Conservation (phyloP, 345 rosid genomes). For the Eucalyptus virginea region DNA sequence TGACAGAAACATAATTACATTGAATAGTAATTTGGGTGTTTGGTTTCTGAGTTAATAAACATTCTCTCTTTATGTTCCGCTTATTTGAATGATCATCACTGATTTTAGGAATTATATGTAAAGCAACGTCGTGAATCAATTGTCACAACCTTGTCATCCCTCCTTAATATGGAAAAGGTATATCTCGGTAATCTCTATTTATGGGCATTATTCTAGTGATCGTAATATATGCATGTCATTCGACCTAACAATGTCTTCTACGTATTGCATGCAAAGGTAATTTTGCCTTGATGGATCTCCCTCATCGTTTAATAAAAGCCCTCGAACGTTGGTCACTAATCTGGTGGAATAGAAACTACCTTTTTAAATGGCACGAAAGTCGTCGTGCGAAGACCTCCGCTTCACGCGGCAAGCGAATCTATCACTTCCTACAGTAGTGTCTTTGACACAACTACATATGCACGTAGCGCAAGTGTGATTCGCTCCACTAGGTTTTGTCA, state of each 20-base stretch:
- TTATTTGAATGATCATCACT: background rate
- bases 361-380: background rate
- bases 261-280: background rate
- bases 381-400: background rate
- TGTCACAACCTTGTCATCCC: background rate
- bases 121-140: background rate
- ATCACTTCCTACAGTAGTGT: background rate
- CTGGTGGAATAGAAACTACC: background rate
- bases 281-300: background rate
- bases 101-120: background rate
- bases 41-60: background rate
- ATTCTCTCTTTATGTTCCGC: background rate
- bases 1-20: background rate
- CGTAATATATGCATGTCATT: background rate
- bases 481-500: background rate
- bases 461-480: background rate
- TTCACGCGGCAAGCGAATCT: background rate
- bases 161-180: background rate
- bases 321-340: fast-evolving
- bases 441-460: background rate
- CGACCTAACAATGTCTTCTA: background rate
- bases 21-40: background rate
- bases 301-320: background rate
- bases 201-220: background rate
- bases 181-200: background rate